Evolutionary conservation across 306 rosid species (phyloP), one percentile per base, ranked within the genome.

Genomic region (Cucumis hystrix): DNA sequence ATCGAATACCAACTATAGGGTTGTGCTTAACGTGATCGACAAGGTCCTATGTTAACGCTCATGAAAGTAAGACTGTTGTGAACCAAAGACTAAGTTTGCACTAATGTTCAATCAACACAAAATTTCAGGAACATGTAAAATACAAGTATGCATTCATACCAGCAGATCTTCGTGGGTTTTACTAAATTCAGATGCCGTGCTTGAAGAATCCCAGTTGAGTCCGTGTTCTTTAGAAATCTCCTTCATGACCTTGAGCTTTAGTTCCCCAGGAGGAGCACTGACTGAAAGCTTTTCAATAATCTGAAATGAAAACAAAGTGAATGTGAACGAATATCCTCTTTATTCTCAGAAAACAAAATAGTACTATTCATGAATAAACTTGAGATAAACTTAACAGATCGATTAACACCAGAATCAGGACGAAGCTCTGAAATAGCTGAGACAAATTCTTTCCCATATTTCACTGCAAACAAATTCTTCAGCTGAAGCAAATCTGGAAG

Each of bases 351-450:
- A 62, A 25, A 25, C 56, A 21, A 9, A 51, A 18, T 70, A 67
- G 49, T 61, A 43, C 75, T 64, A 78, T 47, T 67, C 28, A 37
- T 17, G 74, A 51, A 65, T 67, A 18, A 33, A 20, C 62, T 33
- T n/a, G 18, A 74, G 81, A 82, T 80, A 76, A 73, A 84, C 82
- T 76, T 84, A 84, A 95, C 99, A 76, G 81, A 91, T 86, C 99
- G 97, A 77, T 95, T 95, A 83, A 95, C 97, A 66, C 97, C 91
- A 1, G 99, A 95, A 85, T 95, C 99, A 66, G 99, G 99, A 81
- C 93, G 97, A 86, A 95, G 99, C 80, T 95, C 99, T 63, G 97
- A 86, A 12, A 79, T 87, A 51, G 92, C 85, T 66, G 86, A 77
- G 78, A 88, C 80, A 69, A 95, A 95, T 78, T 91, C 96, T 87